Conservation (phyloP, 768 basidiomycete genomes). For the Pilatotrama ljubarskyi region DNA sequence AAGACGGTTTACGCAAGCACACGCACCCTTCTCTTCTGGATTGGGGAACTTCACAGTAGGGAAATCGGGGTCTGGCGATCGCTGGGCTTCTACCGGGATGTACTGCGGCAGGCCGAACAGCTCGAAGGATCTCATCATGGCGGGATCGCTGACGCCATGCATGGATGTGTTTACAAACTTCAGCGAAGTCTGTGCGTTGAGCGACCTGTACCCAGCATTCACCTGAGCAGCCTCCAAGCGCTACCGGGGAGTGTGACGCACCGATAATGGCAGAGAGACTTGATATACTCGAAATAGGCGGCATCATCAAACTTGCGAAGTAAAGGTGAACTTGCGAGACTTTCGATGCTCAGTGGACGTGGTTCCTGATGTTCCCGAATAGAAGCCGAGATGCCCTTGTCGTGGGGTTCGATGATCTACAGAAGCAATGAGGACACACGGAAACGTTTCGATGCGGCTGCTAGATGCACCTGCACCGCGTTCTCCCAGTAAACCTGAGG, state of each 20-base stretch:
- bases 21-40: conserved; percentile 82
- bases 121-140: conserved; percentile 57
- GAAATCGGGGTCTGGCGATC: conserved; percentile 79
- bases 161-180: conserved; percentile 86
- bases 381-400: conserved; percentile 67
- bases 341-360: conserved; percentile 41
- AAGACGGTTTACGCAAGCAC: neutral
- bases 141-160: conserved; percentile 83
- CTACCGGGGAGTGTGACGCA: neutral
- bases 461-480: conserved; percentile 63
- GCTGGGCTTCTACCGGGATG: conserved; percentile 65
- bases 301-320: conserved; percentile 2
- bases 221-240: too few species aligned
- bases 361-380: conserved; percentile 66
- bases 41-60: conserved; percentile 86
- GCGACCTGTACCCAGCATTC: too few species aligned
- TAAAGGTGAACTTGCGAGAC: conserved; percentile 38
- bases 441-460: too few species aligned
- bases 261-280: conserved; percentile 9
- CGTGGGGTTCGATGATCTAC: conserved; percentile 85
- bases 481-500: conserved; percentile 89
- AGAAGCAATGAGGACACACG: conserved; percentile 7
- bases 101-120: conserved; percentile 59
- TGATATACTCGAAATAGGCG: conserved; percentile 12
- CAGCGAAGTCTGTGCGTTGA: conserved; percentile 41